These are phyloP conservation scores for Trifolium pratense DNA, from an alignment of 306 rosid genomes.

Conservation along the genomic window DNA sequence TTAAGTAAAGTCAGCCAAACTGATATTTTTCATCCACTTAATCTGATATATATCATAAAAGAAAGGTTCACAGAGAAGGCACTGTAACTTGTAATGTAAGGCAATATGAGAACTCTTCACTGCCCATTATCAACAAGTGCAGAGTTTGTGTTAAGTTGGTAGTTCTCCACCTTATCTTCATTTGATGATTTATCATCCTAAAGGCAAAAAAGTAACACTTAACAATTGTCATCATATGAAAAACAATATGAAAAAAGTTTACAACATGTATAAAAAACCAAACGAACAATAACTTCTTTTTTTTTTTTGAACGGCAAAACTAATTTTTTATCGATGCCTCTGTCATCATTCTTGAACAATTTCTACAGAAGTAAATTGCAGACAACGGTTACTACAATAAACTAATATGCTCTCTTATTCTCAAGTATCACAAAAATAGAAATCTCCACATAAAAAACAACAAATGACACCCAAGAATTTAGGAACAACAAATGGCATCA, in stretches of 20 bases:
- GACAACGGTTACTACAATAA: background rate
- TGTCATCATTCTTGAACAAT: background rate
- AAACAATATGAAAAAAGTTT: background rate
- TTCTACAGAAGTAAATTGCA: background rate
- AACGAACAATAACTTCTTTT: no score
- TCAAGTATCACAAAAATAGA: background rate
- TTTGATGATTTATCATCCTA: background rate
- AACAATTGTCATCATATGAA: background rate
- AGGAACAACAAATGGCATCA: background rate
- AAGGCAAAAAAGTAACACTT: background rate
- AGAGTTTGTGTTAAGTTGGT: background rate
- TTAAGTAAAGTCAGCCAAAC: no score
- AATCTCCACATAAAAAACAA: background rate
- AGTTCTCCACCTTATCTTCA: background rate
- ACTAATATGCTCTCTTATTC: background rate
- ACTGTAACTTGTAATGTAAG: background rate
- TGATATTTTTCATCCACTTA: no score
- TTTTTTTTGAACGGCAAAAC: no score
- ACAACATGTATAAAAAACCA: no score
- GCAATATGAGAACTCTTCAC: background rate
- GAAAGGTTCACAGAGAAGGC: background rate
- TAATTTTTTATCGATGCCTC: background rate
- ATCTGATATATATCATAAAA: background rate
- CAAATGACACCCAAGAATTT: background rate
- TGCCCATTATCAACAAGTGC: background rate